Conservation (phyloP, 345 rosid genomes). For the Geranium brycei region DNA sequence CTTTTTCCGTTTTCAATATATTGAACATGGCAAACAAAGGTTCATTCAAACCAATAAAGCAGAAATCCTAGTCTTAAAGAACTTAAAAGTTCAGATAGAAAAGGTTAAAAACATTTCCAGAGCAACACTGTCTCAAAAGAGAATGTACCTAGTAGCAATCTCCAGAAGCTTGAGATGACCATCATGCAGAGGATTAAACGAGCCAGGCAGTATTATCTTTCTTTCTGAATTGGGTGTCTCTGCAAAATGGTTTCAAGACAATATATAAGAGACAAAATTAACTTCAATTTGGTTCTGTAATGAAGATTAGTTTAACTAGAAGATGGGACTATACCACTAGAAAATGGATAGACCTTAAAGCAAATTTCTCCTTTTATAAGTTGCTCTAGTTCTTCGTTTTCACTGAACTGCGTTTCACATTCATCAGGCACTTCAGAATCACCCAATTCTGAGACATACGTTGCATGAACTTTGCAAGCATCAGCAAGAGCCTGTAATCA, state of each 20-base stretch:
- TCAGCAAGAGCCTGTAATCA: conserved; percentile 62
- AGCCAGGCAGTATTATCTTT: conserved; percentile 78
- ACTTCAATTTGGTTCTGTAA: not conserved
- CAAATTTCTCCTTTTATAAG: conserved; percentile 50
- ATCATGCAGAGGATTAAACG: conserved; percentile 89
- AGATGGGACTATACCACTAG: conserved; percentile 40
- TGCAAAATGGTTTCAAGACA: conserved; percentile 21
- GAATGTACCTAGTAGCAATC: conserved; percentile 61
- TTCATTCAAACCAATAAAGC: too few species aligned
- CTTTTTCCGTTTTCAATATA: not conserved
- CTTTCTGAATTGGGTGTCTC: conserved; percentile 40
- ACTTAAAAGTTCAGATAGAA: not conserved
- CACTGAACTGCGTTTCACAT: conserved; percentile 38
- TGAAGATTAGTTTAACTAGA: conserved; percentile 5
- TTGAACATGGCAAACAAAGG: too few species aligned
- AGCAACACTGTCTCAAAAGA: not conserved
- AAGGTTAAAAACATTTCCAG: not conserved
- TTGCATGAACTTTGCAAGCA: conserved; percentile 53
- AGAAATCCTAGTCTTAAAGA: not conserved
- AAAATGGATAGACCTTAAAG: conserved; percentile 67
- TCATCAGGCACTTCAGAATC: conserved; percentile 45
- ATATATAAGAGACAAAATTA: conserved; percentile 7
- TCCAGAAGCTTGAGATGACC: conserved; percentile 87
- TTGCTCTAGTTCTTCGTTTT: conserved; percentile 71
- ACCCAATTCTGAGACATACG: conserved; percentile 38